Conservation (phyloP, 495 filamentous ascomycete genomes). For the Tetracladium setigerum region DNA sequence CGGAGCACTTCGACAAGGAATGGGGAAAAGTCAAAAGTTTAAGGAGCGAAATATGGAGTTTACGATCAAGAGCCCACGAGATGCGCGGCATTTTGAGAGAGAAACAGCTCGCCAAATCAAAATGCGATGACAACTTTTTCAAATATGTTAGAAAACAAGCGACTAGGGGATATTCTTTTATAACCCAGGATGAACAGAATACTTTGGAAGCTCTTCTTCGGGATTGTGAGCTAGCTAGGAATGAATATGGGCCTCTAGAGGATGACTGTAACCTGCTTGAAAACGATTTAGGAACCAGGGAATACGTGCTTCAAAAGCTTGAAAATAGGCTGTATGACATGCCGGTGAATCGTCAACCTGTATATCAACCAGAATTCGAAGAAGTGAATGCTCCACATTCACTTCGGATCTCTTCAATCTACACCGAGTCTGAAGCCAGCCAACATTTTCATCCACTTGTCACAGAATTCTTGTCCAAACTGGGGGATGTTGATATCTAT, state of each 20-base stretch:
- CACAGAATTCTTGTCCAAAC: slow-evolving; percentile 1
- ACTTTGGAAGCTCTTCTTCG: too few species aligned
- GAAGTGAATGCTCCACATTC: not conserved
- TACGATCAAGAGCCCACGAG: not conserved
- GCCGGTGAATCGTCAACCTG: not conserved
- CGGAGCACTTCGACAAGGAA: not conserved
- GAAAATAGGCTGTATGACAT: slow-evolving; percentile 9
- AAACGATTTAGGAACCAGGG: not conserved
- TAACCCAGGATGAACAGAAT: too few species aligned
- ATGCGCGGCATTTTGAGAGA: slow-evolving; percentile 1
- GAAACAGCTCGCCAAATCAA: not conserved
- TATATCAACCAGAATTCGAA: not conserved
- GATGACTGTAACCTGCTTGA: slow-evolving; percentile 4
- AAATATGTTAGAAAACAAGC: not conserved
- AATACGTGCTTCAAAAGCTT: slow-evolving; percentile 6
- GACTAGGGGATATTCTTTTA: not conserved
- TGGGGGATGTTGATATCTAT: slow-evolving; percentile 5
- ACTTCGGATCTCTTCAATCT: not conserved
- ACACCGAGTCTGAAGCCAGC: not conserved
- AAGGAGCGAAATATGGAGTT: not conserved
- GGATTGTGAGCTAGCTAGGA: not conserved
- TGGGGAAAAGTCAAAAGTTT: not conserved
- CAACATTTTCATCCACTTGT: slow-evolving; percentile 3
- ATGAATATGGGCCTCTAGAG: slow-evolving; percentile 7
- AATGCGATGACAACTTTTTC: not conserved